Conservation (phyloP, 805 yeast species). For the Huiozyma sinensis region DNA sequence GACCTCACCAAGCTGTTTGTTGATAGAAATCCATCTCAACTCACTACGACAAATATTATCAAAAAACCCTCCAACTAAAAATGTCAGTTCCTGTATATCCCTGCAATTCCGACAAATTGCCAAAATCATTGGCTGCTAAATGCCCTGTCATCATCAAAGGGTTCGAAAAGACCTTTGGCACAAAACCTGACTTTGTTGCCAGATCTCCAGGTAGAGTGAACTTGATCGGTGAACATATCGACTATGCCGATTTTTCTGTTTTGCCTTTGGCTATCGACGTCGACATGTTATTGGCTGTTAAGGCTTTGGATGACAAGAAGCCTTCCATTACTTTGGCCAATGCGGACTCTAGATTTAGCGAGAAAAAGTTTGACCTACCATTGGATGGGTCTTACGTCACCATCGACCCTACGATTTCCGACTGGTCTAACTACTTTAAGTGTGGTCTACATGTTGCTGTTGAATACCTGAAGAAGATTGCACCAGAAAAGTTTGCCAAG, state of each 20-base stretch:
- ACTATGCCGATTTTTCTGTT: conserved; percentile 55
- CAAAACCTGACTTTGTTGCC: conserved; percentile 34
- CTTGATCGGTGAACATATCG: conserved; percentile 66
- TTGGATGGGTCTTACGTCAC: conserved; percentile 30
- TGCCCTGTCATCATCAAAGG: conserved; percentile 7
- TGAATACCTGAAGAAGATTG: conserved; percentile 31
- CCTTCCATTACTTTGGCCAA: conserved; percentile 28
- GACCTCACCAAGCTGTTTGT: no score
- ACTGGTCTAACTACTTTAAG: conserved; percentile 62
- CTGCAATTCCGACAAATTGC: conserved; percentile 4
- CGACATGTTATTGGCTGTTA: conserved; percentile 49
- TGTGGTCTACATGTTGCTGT: conserved; percentile 55
- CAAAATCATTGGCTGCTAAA: conserved; percentile 6
- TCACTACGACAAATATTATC: not conserved
- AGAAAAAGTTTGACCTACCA: conserved; percentile 31
- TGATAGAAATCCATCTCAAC: not conserved
- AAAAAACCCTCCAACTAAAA: not conserved
- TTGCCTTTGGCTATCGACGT: conserved; percentile 64
- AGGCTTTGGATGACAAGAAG: conserved; percentile 16
- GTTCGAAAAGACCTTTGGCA: conserved; percentile 24
- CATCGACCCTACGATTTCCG: conserved; percentile 40
- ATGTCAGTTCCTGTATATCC: conserved; percentile 12
- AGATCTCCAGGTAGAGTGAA: conserved; percentile 73
- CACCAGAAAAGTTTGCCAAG: conserved; percentile 21
- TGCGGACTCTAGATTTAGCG: conserved; percentile 28